Evolutionary conservation across 1,284 basidiomycete genomes (phyloP), one percentile per base, ranked within the genome.

Genomic region (Sanguinoderma infundibulare): DNA sequence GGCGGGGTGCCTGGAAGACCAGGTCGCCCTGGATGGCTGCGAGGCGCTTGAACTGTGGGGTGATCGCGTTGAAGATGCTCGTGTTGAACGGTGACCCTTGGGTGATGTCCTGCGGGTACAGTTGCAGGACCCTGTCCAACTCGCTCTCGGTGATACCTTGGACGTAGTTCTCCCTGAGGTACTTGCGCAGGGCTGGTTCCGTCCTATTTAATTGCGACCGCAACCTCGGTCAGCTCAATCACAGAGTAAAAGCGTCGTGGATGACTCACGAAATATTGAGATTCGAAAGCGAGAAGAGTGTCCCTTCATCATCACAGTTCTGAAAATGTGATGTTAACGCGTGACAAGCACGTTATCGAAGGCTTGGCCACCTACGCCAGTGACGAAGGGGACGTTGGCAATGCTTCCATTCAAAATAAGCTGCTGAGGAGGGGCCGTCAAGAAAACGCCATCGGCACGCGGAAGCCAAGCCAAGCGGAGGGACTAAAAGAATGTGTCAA

Each of bases 71-170:
- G 5, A 77, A 44, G 34, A 73, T 61, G 0, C 82, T 77, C 0
- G 85, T 86, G 55, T 76, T 72, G 64, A 79, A 87, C 0, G 85
- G 85, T 1, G 84, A 85, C 5, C 85, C 83, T 65, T 80, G 67
- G 0, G 73, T 73, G 39, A 79, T 70, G 58, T 83, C 79, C 1
- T 64, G 63, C 1, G 84, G 79, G 62, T 86, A 87, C 12, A 78
- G 61, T 4, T 46, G 51, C 50, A 78, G 60, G 2, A 85, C 47
- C 15, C 69, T 58, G 38, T 72, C 69, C 9, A 83, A 46, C 17
- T 77, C 70, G 2, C 61, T 53, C 14, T 61, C 58, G 0, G 74
- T 61, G 17, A 74, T 70, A 1, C 68, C 63, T 1, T 77, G 74
- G 8, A 81, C 30, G 60, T 80, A 85, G 17, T 70, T 67, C 53